Evolutionary conservation across 768 basidiomycete genomes (phyloP), one percentile per base, ranked within the genome.

Genomic region (Rubroboletus satanas): DNA sequence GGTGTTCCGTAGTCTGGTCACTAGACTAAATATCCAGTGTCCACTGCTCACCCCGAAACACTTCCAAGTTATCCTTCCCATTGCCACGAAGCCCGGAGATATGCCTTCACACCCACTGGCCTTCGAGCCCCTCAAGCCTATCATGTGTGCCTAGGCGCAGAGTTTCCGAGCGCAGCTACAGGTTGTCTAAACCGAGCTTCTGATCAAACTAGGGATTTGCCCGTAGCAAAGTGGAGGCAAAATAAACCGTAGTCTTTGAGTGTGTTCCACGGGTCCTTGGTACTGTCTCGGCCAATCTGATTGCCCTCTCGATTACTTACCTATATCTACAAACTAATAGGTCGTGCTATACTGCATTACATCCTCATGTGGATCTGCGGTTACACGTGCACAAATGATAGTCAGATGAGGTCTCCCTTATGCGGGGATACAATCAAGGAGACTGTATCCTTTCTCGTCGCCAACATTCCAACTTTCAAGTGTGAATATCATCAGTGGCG

Each of bases 381-480:
- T 21, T 21, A 17, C 23, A 28, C 12, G 21, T 26, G 17, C 12
- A 33, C 12, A 32, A 41, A 33, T 46, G 7, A 52, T 33, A 29
- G 2, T 38, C 26, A 26, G 26, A 26, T 26, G 26, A 46, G 10
- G 36, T 41, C 17, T 31, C 29, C 29, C 12, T 62, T 36, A 50
- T 23, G 41, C 9, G 10, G 58, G 29, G 32, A 26, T 45, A 28
- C 56, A 71, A n/a, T 52, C 38, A 32, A 72, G 46, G n/a, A 71
- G 63, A 18, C 57, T 18, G 36, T 67, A 71, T 44, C 59, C 58
- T 47, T 28, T 65, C 42, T 60, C 57, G 17, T 54, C 39, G 1
- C 42, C 57, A 32, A 61, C 35, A 26, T 61, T 57, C 69, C 71
- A 73, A 33, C 71, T 73, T 39, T 70, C 67, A 17, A 71, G 12